These are phyloP conservation scores for Leucoagaricus sp. DNA, from an alignment of 1,284 basidiomycete genomes.

Conservation along the genomic window DNA sequence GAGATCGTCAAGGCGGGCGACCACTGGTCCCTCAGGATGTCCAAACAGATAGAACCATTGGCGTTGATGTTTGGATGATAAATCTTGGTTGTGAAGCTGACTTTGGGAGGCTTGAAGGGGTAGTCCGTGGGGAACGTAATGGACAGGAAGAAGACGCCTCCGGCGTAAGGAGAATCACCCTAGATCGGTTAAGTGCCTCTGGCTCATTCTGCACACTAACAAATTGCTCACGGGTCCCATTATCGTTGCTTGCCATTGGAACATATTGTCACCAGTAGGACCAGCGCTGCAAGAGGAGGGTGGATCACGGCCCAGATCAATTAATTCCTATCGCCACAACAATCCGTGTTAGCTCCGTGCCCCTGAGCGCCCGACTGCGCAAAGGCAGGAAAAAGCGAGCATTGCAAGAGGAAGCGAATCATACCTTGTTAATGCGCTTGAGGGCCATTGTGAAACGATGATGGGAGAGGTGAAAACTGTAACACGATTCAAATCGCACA, in stretches of 20 bases:
- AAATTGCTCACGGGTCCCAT: conserved; percentile 86
- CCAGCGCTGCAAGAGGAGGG: conserved; percentile 97
- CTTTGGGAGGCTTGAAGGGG: conserved; percentile 99
- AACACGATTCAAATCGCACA: conserved; percentile 37
- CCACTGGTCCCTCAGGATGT: conserved; percentile 98
- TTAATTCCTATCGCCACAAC: conserved; percentile 74
- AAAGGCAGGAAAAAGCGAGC: conserved; percentile 2
- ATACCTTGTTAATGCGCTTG: conserved; percentile 98
- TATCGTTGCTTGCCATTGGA: conserved; percentile 97
- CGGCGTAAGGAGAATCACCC: conserved; percentile 94
- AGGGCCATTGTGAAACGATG: conserved; percentile 73
- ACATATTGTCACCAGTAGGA: conserved; percentile 95
- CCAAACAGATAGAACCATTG: conserved; percentile 97
- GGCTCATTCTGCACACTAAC: neutral
- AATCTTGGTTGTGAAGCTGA: conserved; percentile 98
- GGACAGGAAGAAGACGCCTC: conserved; percentile 95
- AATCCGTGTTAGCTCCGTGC: conserved; percentile 22
- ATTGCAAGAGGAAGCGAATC: conserved; percentile 21
- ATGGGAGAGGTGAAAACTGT: conserved; percentile 31
- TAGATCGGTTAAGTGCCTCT: conserved; percentile 34
- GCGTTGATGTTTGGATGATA: conserved; percentile 98
- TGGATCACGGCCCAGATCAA: conserved; percentile 96
- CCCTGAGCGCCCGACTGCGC: conserved; percentile 8
- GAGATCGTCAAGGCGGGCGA: conserved; percentile 98
- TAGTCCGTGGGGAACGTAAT: conserved; percentile 95